Conservation (phyloP, 1,284 basidiomycete genomes). For the Puccinia novopanici region DNA sequence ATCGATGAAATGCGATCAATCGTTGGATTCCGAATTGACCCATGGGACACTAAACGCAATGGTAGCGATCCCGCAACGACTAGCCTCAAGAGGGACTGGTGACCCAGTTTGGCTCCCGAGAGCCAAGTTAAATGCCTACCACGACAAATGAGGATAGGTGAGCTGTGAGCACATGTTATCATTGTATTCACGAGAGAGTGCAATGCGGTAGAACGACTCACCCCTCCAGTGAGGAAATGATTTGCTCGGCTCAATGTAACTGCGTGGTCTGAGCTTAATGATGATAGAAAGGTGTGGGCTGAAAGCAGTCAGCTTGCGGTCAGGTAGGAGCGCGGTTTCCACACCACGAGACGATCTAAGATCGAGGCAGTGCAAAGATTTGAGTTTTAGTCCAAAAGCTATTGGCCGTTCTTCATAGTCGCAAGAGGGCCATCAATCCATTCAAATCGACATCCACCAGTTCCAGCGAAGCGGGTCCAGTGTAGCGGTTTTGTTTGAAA, state of each 20-base stretch:
- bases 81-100: no score
- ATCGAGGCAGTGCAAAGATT: conserved; percentile 95
- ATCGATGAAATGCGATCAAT: not conserved
- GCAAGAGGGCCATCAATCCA: no score
- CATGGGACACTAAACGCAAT: no score
- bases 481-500: no score
- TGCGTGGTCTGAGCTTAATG: not conserved
- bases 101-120: conserved; percentile 3
- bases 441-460: no score
- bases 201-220: not conserved
- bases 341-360: conserved; percentile 90
- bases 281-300: not conserved
- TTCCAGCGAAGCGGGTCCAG: no score
- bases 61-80: no score
- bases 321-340: conserved; percentile 67
- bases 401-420: conserved; percentile 77
- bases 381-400: conserved; percentile 88
- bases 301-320: not conserved
- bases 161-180: no score
- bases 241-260: conserved; percentile 11
- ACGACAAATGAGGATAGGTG: not conserved
- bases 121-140: conserved; percentile 43
- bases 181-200: no score
- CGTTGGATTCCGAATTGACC: not conserved
- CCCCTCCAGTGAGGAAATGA: conserved; percentile 30